Base-by-base conservation (phyloP, 495 filamentous ascomycete genomes). In the Acidiella bohemica region DNA sequence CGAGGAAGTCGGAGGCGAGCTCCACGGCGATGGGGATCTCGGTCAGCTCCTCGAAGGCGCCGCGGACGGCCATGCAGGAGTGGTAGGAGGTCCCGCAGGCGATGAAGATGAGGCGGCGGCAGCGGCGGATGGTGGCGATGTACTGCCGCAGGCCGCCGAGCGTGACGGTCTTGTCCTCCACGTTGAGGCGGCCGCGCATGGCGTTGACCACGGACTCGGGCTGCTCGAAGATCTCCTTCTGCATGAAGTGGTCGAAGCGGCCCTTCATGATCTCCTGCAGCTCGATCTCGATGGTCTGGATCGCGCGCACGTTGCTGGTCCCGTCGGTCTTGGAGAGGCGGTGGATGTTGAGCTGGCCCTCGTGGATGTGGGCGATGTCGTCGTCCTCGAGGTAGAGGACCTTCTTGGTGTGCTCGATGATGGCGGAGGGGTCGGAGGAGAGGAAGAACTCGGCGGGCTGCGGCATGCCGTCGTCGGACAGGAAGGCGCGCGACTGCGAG, bases 201-300 rank as follows among this genome's bases (percentile, higher is more conserved):
- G 92, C 95, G 71, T 97, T 97, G 65, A 97, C 78, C 43, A 97
- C 84, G 4, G 90, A 97, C 66, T 97, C 90, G 42, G 90, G 90
- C 66, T 97, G 90, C 67, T 97, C 90, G 62, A 96, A 97, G 56
- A 97, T 97, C 60, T 97, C 90, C 71, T 97, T 97, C 60, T 97
- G 92, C 90, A 97, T 97, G 71, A 95, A 97, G 64, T 97, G 90
- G 59, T 97, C 90, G 64, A 96, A 97, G 56, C 88, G 92, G 57
- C 90, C 90, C 75, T 96, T 97, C 90, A 97, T 97, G 62, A 97
- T 97, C 67, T 97, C 90, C 67, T 97, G 90, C 39, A 97, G 77
- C 72, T 97, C 84, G 28, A 97, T 78, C 67, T 97, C 90, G 39
- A 97, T 73, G 30, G 90, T 97, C 69, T 97, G 90, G 61, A 97